These are phyloP conservation scores for Aspergillus calidoustus DNA, from an alignment of 2,329 filamentous ascomycete genomes.

Conservation along the genomic window DNA sequence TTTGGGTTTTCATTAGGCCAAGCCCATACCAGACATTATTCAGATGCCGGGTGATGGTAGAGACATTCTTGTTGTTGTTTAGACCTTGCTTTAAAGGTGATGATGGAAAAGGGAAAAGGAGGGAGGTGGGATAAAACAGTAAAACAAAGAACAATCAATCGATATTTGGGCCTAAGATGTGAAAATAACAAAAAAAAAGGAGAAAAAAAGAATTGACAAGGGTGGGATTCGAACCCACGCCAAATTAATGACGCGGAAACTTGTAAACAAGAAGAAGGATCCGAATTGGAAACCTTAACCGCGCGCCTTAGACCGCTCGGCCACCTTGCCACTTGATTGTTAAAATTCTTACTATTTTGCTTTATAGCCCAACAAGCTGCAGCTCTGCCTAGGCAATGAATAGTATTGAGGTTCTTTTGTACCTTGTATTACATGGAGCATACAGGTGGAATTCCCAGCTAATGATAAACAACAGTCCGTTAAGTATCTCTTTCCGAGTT, in stretches of 20 bases:
- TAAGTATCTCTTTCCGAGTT: too few species aligned
- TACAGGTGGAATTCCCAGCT: too few species aligned
- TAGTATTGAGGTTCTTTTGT: not conserved
- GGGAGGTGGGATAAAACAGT: not conserved
- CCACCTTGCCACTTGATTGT: slow-evolving; percentile 21
- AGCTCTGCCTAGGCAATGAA: too few species aligned
- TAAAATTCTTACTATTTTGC: not conserved
- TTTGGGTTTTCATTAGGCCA: too few species aligned
- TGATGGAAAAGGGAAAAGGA: too few species aligned
- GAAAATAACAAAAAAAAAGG: not conserved
- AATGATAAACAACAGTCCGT: too few species aligned
- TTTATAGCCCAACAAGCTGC: not conserved
- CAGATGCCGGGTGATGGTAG: too few species aligned
- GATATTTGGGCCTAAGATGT: too few species aligned
- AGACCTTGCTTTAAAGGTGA: too few species aligned
- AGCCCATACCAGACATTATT: too few species aligned
- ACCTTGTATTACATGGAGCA: too few species aligned
- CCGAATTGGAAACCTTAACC: slow-evolving; percentile 20
- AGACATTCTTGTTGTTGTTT: too few species aligned
- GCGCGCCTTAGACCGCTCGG: slow-evolving; percentile 23
- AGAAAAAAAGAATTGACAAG: slow-evolving; percentile 15
- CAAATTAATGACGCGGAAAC: slow-evolving; percentile 24
- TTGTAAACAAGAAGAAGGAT: slow-evolving; percentile 15
- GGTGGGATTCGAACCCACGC: slow-evolving; percentile 23
- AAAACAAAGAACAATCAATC: not conserved